Conservation (phyloP, 140 eudicot species). For the Stevia rebaudiana region DNA sequence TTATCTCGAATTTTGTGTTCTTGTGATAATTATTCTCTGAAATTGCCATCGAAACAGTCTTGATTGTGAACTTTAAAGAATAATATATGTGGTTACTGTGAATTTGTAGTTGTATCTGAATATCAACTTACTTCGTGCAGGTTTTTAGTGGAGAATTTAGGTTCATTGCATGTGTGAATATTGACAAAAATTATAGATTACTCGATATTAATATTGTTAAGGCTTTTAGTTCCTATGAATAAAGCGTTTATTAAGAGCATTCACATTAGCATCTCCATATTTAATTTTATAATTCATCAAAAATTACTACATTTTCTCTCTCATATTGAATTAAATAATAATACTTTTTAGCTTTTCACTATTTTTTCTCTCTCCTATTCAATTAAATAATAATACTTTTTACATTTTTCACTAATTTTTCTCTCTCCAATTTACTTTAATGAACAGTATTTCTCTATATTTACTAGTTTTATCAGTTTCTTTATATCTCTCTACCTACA, state of each 20-base stretch:
- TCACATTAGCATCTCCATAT: neutral
- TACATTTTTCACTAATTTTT: too few relatives aligned
- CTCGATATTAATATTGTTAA: neutral
- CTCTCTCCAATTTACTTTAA: too few relatives aligned
- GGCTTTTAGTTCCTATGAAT: neutral
- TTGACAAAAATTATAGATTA: neutral
- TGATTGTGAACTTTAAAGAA: neutral
- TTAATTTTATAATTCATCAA: too few relatives aligned
- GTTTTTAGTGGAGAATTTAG: neutral
- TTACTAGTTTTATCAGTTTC: too few relatives aligned
- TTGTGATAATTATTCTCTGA: neutral
- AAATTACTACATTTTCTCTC: too few relatives aligned
- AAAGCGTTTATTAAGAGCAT: neutral
- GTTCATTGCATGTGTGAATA: neutral
- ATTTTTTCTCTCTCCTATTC: too few relatives aligned
- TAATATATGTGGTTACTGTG: neutral
- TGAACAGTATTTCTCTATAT: too few relatives aligned
- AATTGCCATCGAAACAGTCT: neutral
- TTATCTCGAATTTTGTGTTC: conserved; percentile 6
- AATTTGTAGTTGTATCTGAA: neutral
- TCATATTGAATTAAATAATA: too few relatives aligned
- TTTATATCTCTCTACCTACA: too few relatives aligned
- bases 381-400: too few relatives aligned
- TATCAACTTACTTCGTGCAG: neutral
- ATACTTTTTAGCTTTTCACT: too few relatives aligned